Conservation (phyloP, 1,284 basidiomycete genomes). For the Porogramme epimiltina region DNA sequence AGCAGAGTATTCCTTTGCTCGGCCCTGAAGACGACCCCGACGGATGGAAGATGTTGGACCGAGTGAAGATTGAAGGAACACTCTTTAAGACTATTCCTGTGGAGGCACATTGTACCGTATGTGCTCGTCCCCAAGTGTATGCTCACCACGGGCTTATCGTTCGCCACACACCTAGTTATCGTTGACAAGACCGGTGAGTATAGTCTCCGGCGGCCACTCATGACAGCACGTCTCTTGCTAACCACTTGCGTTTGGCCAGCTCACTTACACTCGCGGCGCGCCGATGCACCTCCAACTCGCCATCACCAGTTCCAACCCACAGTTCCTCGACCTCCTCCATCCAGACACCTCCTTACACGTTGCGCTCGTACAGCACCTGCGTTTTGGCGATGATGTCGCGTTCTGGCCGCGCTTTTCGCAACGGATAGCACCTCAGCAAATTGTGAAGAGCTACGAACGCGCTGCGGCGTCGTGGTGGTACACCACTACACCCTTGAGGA, state of each 20-base stretch:
- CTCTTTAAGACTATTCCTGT: conserved; percentile 42
- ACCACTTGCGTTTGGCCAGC: conserved; percentile 8
- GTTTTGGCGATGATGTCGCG: conserved; percentile 12
- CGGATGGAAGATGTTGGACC: conserved; percentile 47
- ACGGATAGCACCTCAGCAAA: conserved; percentile 4
- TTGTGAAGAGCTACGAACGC: conserved; percentile 11
- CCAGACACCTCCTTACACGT: conserved; percentile 11
- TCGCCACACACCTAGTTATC: conserved; percentile 17
- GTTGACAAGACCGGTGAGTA: conserved; percentile 25
- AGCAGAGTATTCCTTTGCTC: conserved; percentile 39
- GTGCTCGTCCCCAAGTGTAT: neutral
- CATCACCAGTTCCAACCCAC: conserved; percentile 19
- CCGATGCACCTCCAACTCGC: conserved; percentile 21
- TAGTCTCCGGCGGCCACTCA: neutral
- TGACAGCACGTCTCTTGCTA: neutral
- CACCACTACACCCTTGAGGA: neutral
- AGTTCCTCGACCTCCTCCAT: conserved; percentile 25
- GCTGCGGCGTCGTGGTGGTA: conserved; percentile 22
- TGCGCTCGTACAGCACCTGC: conserved; percentile 19
- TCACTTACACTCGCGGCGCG: conserved; percentile 26
- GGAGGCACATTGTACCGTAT: conserved; percentile 19
- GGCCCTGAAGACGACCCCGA: conserved; percentile 50
- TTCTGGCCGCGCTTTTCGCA: conserved; percentile 13
- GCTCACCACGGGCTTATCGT: neutral
- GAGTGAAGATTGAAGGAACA: conserved; percentile 41